These are phyloP conservation scores for Cercospora sp. DNA, from an alignment of 2,329 filamentous ascomycete genomes.

Conservation along the genomic window DNA sequence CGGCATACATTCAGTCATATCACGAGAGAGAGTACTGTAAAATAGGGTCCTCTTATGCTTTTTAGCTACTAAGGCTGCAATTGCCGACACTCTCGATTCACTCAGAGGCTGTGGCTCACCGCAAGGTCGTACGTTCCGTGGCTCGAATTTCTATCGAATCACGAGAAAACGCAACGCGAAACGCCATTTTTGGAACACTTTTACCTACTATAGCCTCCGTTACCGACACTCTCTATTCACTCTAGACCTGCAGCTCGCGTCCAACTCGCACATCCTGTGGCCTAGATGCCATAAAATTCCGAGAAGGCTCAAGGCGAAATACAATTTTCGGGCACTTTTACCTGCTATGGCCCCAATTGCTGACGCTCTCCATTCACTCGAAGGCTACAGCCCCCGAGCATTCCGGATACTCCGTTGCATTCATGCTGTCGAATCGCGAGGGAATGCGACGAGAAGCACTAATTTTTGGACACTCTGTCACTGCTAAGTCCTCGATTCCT, in stretches of 20 bases:
- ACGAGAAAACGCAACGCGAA: neutral
- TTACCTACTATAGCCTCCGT: no score
- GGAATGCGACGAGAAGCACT: neutral
- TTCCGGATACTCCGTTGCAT: neutral
- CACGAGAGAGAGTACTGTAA: neutral
- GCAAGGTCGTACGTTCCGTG: neutral
- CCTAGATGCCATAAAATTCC: no score
- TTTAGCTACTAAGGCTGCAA: no score
- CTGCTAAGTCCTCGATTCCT: neutral
- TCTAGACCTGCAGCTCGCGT: no score
- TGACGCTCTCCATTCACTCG: neutral
- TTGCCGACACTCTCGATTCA: neutral
- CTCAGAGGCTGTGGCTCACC: no score
- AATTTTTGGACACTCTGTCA: neutral
- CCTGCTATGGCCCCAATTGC: neutral
- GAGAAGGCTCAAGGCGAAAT: no score
- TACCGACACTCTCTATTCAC: no score
- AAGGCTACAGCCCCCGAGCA: neutral
- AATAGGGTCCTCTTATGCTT: no score
- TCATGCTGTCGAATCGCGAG: neutral
- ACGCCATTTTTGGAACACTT: neutral
- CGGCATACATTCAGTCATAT: neutral
- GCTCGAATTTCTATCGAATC: neutral
- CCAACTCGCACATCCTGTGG: no score
- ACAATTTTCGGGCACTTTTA: neutral